Evolutionary conservation across 805 yeast genomes (phyloP), one percentile per base, ranked within the genome.

Genomic region (Crinitomyces ghanaensis): DNA sequence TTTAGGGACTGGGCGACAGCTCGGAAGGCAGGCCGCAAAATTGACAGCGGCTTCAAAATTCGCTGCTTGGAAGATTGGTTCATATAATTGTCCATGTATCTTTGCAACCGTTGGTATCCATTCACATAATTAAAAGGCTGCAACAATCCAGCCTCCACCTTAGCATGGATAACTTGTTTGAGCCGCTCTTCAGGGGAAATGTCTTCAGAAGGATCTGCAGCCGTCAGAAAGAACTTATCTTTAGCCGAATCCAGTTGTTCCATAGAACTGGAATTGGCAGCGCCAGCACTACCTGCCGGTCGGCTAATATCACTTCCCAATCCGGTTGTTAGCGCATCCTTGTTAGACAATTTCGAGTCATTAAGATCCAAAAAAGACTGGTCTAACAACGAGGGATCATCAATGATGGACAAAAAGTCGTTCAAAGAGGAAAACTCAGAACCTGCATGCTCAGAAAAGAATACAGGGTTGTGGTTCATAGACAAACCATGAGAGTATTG

Each of bases 121-220:
- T 77, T 75, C 1, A 94, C 95, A 50, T 88, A 88, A 53, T 88
- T 82, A 56, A 85, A 88, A 0, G 97, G 97, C 50, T 79, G 84
- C 23, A 88, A 60, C 27, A 88, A 64, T 0, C 97, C 97, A 0
- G 97, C 97, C 53, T 83, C 93, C 27, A 86, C 60, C 49, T 88
- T 88, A 12, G 97, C 97, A 50, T 82, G 81, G 48, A 88, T 86
- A 7, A 88, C 96, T 51, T 85, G 93, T 50, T 83, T 84, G 44
- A 88, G 64, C 39, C 96, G 67, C 51, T 85, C 96, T 50, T 86
- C 96, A 0, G 96, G 95, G 0, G 94, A 81, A 23, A 81, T 78
- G 43, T 84, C 95, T 2, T 88, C 83, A 0, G 95, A 81, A 4
- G 97, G 97, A 53, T 88, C 97, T 0, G 96, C 96, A 0, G 97